Evolutionary conservation across 176 grass and related monocot species (phyloP).

Genomic region (Chrysopogon serrulatus): DNA sequence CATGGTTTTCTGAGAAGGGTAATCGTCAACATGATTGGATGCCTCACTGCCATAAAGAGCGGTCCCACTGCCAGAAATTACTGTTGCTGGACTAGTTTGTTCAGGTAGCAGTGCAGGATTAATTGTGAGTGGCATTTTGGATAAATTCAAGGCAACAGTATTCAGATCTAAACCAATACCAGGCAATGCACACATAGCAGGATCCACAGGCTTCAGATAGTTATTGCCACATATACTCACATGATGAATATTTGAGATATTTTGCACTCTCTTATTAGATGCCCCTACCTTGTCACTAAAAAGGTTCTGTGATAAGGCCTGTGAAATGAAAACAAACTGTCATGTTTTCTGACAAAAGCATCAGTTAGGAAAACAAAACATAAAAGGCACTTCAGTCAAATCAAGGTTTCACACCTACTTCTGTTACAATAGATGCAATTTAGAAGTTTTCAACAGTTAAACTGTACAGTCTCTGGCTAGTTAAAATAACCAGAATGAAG

Average conservation of each 20-base stretch:
- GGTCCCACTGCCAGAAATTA: neutral
- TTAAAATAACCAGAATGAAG: neutral
- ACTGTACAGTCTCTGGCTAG: neutral
- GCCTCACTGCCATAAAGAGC: neutral
- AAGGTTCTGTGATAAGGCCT: slow-evolving; percentile 70
- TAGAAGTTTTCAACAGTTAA: neutral
- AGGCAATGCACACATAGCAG: slow-evolving; percentile 46
- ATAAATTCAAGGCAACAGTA: slow-evolving; percentile 43
- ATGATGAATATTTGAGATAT: slow-evolving; percentile 8
- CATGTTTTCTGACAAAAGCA: neutral
- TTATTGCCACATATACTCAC: slow-evolving; percentile 35
- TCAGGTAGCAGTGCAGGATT: neutral
- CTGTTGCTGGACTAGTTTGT: neutral
- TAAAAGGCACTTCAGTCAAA: neutral
- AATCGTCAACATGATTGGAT: neutral
- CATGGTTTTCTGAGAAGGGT: slow-evolving; percentile 22
- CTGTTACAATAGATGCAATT: neutral
- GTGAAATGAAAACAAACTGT: slow-evolving; percentile 1
- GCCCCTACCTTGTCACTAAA: slow-evolving; percentile 48
- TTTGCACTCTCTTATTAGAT: slow-evolving; percentile 18
- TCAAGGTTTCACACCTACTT: neutral
- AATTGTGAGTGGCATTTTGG: slow-evolving; percentile 13
- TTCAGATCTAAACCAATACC: slow-evolving; percentile 92
- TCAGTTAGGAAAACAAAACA: neutral
- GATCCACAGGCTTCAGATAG: slow-evolving; percentile 38